phyloP scores from a whole-genome alignment of 257 asterid species.

The Perilla frutescens region DNA sequence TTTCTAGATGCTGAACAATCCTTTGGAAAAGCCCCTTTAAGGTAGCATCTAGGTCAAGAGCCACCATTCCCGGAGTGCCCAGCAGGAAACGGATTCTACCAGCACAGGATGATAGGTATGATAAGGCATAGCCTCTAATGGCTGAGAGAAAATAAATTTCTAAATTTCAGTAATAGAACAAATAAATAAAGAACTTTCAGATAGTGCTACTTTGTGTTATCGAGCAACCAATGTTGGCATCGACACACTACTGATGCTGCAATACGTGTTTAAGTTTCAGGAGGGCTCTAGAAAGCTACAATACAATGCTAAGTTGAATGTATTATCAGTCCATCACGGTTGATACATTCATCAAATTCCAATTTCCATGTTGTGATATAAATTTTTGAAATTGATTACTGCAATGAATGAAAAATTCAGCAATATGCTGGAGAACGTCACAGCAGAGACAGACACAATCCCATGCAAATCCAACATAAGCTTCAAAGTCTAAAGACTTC shows the following conservation, averaged over 20 bases:
- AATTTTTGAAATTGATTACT: conserved; percentile 22
- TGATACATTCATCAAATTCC: conserved; percentile 17
- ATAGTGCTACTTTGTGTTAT: conserved; percentile 10
- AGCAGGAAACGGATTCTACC: conserved; percentile 97
- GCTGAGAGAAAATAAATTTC: conserved; percentile 61
- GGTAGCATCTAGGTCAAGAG: conserved; percentile 91
- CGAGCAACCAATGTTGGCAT: conserved; percentile 15
- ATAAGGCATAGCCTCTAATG: conserved; percentile 95
- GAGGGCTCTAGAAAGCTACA: conserved; percentile 11
- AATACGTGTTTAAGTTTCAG: conserved; percentile 9
- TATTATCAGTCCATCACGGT: conserved; percentile 4
- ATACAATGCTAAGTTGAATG: conserved; percentile 1
- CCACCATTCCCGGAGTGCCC: conserved; percentile 99
- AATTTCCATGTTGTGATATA: conserved; percentile 19
- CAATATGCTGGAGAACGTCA: conserved; percentile 13
- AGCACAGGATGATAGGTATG: conserved; percentile 94
- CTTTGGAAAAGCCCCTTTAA: conserved; percentile 89
- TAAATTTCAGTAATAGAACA: conserved; percentile 23
- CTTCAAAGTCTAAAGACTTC: conserved; percentile 22
- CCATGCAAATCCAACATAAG: conserved; percentile 29
- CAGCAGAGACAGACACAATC: conserved; percentile 2
- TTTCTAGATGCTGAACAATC: conserved; percentile 94
- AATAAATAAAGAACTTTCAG: conserved; percentile 26
- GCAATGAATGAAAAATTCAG: conserved; percentile 27
- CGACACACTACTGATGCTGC: conserved; percentile 8